Conservation (phyloP, 129 eudicot species). For the Flaveria bidentis region DNA sequence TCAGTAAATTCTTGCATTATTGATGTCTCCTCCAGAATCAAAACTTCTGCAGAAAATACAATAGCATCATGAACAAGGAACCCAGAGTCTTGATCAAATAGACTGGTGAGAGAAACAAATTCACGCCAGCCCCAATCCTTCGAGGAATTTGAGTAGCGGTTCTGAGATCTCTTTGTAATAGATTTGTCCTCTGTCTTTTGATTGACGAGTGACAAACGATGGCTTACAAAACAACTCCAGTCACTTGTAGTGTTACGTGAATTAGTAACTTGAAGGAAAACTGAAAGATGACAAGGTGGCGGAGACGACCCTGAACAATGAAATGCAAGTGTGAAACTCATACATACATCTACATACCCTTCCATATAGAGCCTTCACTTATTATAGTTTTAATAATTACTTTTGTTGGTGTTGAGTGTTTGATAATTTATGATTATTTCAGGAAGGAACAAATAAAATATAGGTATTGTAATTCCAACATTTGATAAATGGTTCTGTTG, state of each 20-base stretch:
- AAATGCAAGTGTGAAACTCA: slow-evolving; percentile 46
- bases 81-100: slow-evolving; percentile 97
- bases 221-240: slow-evolving; percentile 99
- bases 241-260: slow-evolving; percentile 84
- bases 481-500: slow-evolving; percentile 3
- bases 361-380: slow-evolving; percentile 8
- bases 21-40: slow-evolving; percentile 86
- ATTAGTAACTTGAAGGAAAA: slow-evolving; percentile 96
- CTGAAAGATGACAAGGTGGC: slow-evolving; percentile 99
- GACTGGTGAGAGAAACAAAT: slow-evolving; percentile 92
- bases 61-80: slow-evolving; percentile 86
- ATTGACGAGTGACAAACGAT: slow-evolving; percentile 84
- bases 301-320: slow-evolving; percentile 97
- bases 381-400: no score
- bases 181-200: slow-evolving; percentile 88
- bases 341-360: slow-evolving; percentile 17
- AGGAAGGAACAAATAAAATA: no score
- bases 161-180: slow-evolving; percentile 89
- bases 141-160: slow-evolving; percentile 97
- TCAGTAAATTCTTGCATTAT: slow-evolving; percentile 63
- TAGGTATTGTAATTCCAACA: background rate
- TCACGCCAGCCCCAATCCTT: slow-evolving; percentile 99
- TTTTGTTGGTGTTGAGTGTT: no score
- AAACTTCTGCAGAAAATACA: slow-evolving; percentile 87
- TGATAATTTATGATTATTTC: no score